These are phyloP conservation scores for Exobasidium cylindrosporum DNA, from an alignment of 1,284 basidiomycete genomes.

Conservation along the genomic window DNA sequence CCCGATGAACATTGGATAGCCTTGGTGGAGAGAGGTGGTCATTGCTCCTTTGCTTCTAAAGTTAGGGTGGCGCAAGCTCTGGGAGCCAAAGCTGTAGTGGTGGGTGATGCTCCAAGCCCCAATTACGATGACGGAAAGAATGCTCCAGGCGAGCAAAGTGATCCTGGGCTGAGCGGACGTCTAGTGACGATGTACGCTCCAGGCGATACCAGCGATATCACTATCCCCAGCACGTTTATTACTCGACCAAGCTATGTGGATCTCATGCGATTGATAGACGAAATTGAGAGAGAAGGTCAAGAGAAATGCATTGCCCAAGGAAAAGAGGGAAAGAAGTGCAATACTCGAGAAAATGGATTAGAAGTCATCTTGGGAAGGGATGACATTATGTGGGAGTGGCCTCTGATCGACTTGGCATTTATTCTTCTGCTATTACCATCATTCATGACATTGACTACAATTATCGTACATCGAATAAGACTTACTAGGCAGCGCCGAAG, in stretches of 20 bases:
- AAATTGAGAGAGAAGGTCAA: conserved; percentile 34
- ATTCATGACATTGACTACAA: conserved; percentile 45
- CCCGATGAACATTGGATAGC: conserved; percentile 52
- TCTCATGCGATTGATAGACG: conserved; percentile 38
- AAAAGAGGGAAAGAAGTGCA: conserved; percentile 16
- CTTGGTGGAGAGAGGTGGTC: conserved; percentile 46
- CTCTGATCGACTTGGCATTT: conserved; percentile 47
- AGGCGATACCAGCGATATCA: conserved; percentile 46
- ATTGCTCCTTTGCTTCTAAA: conserved; percentile 49
- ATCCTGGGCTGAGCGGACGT: conserved; percentile 34
- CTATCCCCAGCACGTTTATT: conserved; percentile 51
- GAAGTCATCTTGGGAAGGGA: conserved; percentile 49
- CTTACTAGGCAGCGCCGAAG: conserved; percentile 39
- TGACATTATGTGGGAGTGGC: conserved; percentile 46
- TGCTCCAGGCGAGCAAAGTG: conserved; percentile 36
- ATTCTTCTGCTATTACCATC: conserved; percentile 50
- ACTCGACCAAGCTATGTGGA: conserved; percentile 51
- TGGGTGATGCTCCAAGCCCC: conserved; percentile 35
- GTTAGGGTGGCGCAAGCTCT: conserved; percentile 48
- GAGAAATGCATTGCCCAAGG: conserved; percentile 5
- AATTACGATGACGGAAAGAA: conserved; percentile 10
- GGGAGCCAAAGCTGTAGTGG: conserved; percentile 51
- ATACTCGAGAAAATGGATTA: conserved; percentile 23
- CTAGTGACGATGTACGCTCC: conserved; percentile 52
- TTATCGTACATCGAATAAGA: conserved; percentile 46